phyloP scores from a whole-genome alignment of 2,329 filamentous ascomycete genomes.

The Dactylonectria macrodidyma region DNA sequence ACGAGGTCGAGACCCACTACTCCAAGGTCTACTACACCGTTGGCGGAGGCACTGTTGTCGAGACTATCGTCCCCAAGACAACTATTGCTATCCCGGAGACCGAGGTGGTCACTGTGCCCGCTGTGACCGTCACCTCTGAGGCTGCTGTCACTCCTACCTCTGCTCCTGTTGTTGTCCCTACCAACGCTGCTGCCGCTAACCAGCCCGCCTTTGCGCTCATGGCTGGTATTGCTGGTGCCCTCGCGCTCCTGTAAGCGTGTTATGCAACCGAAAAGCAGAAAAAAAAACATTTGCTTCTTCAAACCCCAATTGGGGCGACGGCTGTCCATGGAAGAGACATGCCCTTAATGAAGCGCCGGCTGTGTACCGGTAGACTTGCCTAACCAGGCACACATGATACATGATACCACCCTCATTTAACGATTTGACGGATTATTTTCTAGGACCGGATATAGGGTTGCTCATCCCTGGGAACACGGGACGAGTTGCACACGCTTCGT shows the following conservation, averaged over 20 bases:
- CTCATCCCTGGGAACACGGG: neutral
- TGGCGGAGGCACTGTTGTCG: constrained; percentile 43
- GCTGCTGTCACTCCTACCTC: constrained; percentile 36
- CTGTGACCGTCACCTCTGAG: constrained; percentile 38
- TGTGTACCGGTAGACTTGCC: constrained; percentile 14
- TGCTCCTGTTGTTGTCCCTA: constrained; percentile 46
- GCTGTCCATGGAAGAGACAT: neutral
- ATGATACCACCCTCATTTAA: constrained; percentile 19
- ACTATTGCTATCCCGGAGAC: constrained; percentile 47
- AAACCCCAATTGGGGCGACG: neutral
- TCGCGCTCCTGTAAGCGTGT: constrained; percentile 54
- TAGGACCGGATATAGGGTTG: constrained; percentile 5
- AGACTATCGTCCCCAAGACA: constrained; percentile 51
- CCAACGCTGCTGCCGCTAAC: constrained; percentile 51
- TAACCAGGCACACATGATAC: constrained; percentile 3
- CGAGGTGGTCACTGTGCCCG: constrained; percentile 40
- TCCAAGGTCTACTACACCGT: constrained; percentile 46
- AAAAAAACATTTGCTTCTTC: constrained; percentile 4
- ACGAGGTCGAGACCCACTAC: constrained; percentile 44
- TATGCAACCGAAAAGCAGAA: neutral
- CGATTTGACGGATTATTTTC: constrained; percentile 1
- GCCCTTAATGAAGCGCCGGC: constrained; percentile 3
- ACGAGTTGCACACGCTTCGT: neutral
- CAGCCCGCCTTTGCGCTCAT: constrained; percentile 54
- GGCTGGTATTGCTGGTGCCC: constrained; percentile 55